Conservation (phyloP, 2,329 filamentous ascomycete species). For the Nannizzia gypsea region DNA sequence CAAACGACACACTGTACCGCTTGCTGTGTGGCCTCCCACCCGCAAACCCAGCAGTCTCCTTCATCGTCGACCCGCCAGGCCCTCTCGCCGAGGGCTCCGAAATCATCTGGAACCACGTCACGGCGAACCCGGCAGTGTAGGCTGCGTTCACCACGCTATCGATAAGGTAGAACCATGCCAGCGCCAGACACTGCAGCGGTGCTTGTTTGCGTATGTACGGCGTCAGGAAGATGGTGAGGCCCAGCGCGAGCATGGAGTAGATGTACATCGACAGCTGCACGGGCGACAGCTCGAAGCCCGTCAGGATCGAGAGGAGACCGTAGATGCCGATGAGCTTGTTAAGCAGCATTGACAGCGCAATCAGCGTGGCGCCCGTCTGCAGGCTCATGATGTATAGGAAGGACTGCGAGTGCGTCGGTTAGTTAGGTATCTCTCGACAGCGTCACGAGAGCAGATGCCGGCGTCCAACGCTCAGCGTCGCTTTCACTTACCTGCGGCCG, state of each 20-base stretch:
- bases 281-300: conserved; percentile 69
- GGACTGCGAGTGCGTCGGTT: conserved; percentile 42
- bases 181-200: conserved; percentile 64
- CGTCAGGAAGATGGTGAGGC: conserved; percentile 56
- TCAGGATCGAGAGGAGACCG: conserved; percentile 76
- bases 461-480: no score
- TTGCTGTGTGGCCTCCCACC: conserved; percentile 38
- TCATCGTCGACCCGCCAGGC: conserved; percentile 46
- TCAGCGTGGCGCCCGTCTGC: conserved; percentile 73
- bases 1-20: conserved; percentile 43
- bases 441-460: conserved; percentile 1
- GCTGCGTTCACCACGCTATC: conserved; percentile 71
- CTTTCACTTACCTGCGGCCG: conserved; percentile 35
- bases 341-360: conserved; percentile 69
- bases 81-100: conserved; percentile 38
- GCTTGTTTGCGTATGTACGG: conserved; percentile 69
- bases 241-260: conserved; percentile 65
- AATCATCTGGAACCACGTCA: conserved; percentile 75
- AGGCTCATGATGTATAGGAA: conserved; percentile 80
- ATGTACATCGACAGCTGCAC: conserved; percentile 86
- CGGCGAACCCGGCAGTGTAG: conserved; percentile 71
- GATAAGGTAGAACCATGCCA: conserved; percentile 75
- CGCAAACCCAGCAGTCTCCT: conserved; percentile 54
- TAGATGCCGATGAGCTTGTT: conserved; percentile 91
- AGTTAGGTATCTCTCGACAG: not conserved